phyloP scores from a whole-genome alignment of 176 grass and related monocot genomes.

The Avena atlantica region DNA sequence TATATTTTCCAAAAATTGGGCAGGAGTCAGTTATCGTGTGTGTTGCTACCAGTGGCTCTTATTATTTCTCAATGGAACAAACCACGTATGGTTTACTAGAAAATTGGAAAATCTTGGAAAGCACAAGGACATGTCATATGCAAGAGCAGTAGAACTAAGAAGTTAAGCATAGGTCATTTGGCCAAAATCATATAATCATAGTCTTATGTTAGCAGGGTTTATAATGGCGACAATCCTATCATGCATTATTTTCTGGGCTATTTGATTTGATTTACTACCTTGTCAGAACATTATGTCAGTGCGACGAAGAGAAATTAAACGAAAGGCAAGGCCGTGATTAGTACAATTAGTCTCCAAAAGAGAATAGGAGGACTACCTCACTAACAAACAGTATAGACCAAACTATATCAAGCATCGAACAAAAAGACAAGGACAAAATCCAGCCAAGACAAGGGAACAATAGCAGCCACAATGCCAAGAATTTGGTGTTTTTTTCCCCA shows the following conservation, averaged over 20 bases:
- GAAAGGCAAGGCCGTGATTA: background rate
- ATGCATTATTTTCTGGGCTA: conserved; percentile 2
- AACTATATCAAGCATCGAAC: conserved; percentile 2
- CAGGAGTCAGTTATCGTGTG: background rate
- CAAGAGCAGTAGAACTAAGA: conserved; percentile 19
- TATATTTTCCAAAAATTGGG: background rate
- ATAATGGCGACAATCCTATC: background rate
- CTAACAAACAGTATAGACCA: background rate
- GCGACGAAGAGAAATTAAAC: background rate
- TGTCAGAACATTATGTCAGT: background rate
- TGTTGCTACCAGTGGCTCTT: background rate
- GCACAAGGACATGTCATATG: background rate
- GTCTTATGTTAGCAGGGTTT: background rate
- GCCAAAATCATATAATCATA: background rate
- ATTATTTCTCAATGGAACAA: background rate
- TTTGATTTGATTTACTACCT: background rate
- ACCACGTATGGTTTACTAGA: background rate
- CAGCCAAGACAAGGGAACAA: background rate
- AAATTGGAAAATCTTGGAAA: background rate
- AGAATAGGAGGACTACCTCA: background rate
- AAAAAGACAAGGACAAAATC: background rate
- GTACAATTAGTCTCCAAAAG: background rate
- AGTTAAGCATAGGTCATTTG: background rate
- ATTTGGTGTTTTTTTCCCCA: background rate
- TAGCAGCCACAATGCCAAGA: conserved; percentile 1